Conservation (phyloP, 2,329 filamentous ascomycete species). For the Colletotrichum chrysophilum region DNA sequence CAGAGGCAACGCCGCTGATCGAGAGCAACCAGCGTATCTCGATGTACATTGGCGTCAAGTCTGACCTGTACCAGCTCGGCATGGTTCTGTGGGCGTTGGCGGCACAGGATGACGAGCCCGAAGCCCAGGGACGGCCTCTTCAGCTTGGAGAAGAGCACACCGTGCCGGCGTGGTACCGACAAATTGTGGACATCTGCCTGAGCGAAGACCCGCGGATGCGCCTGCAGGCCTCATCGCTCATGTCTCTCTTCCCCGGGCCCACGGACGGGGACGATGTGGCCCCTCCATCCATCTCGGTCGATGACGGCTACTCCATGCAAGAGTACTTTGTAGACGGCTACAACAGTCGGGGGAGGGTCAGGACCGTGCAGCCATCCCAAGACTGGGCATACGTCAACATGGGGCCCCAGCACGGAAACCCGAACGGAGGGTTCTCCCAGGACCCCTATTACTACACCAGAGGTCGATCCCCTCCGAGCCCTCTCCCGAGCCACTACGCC, state of each 20-base stretch:
- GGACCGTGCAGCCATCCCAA: constrained; percentile 44
- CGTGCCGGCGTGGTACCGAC: constrained; percentile 80
- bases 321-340: constrained; percentile 44
- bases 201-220: constrained; percentile 75
- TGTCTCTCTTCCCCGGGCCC: constrained; percentile 67
- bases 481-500: constrained; percentile 49
- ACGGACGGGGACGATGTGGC: constrained; percentile 2
- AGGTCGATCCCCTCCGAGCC: constrained; percentile 60
- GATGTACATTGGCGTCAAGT: constrained; percentile 98
- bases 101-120: constrained; percentile 87
- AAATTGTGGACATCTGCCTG: constrained; percentile 78
- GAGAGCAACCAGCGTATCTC: constrained; percentile 88
- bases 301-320: constrained; percentile 43
- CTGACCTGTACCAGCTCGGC: constrained; percentile 92
- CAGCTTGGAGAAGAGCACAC: constrained; percentile 60
- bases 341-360: constrained; percentile 40
- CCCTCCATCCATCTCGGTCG: constrained; percentile 40
- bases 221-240: constrained; percentile 73
- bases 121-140: constrained; percentile 76
- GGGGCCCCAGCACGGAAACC: constrained; percentile 40
- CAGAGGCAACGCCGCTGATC: constrained; percentile 85
- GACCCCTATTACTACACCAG: constrained; percentile 53
- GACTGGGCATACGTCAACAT: constrained; percentile 48
- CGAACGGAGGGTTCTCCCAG: constrained; percentile 37
- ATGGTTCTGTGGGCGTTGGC: constrained; percentile 97